A percentile compares a stretch with the other conserved stretches of the same genome.
Conservation (phyloP, 257 asterid genomes). For the Salvia miltiorrhiza region DNA sequence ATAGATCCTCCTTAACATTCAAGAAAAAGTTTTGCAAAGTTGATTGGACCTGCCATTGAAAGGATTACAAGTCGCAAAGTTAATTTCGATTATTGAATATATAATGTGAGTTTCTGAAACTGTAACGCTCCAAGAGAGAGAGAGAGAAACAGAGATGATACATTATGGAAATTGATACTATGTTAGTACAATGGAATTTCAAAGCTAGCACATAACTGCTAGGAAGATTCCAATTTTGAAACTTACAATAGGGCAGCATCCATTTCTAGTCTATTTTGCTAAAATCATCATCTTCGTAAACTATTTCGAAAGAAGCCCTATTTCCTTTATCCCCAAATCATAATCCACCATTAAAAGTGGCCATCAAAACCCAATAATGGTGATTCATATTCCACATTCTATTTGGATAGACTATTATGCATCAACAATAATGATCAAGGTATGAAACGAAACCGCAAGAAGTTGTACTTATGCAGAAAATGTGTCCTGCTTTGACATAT, state of each 20-base stretch:
- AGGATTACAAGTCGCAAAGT: not conserved
- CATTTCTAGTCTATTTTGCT: not conserved
- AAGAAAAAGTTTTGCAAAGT: constrained; percentile 59
- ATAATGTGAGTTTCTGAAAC: not conserved
- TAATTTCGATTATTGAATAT: not conserved
- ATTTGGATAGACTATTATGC: not conserved
- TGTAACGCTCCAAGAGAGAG: not conserved
- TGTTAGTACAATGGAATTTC: not conserved
- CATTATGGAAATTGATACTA: not conserved
- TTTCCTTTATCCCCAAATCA: not conserved
- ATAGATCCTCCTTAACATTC: constrained; percentile 51
- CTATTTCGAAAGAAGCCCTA: not conserved
- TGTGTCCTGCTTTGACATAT: no score
- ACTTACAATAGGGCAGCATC: not conserved
- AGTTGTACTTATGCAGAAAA: not conserved
- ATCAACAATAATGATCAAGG: not conserved
- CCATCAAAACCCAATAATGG: not conserved
- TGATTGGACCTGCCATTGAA: constrained; percentile 62
- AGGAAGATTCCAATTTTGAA: not conserved
- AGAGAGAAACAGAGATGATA: not conserved
- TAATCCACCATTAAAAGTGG: not conserved
- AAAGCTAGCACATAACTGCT: not conserved
- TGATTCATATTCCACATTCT: not conserved
- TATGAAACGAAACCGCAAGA: not conserved
- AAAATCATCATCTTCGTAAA: not conserved